Percentiles rank a stretch among this genome's conserved stretches.
These are phyloP conservation scores for Notholithocarpus densiflorus DNA, from an alignment of 306 rosid genomes.

Conservation along the genomic window DNA sequence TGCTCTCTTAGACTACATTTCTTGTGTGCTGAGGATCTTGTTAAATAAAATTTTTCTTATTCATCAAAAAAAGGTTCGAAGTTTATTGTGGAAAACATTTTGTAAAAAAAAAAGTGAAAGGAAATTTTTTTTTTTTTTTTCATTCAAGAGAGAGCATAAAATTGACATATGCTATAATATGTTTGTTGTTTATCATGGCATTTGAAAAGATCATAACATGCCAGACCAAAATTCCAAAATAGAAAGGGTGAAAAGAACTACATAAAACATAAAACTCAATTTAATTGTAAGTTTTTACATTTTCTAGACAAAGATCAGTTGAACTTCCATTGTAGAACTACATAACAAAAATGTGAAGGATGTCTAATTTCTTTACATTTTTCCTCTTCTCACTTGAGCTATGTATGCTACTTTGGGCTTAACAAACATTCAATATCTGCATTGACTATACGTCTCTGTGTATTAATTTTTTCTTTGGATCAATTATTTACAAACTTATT, in stretches of 20 bases:
- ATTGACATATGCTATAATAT: not conserved
- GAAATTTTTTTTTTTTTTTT: not conserved
- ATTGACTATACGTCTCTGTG: not conserved
- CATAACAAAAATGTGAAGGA: not conserved
- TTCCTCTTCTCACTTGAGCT: not conserved
- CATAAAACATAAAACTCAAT: not conserved
- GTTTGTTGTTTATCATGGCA: not conserved
- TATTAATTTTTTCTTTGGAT: too few species aligned
- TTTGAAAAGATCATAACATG: not conserved
- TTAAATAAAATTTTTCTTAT: too few species aligned
- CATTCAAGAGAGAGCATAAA: not conserved
- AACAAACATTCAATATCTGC: not conserved
- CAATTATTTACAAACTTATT: not conserved
- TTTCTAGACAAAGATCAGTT: not conserved
- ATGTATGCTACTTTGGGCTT: not conserved
- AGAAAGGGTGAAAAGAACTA: not conserved
- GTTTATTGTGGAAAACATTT: not conserved
- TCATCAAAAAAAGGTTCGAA: not conserved
- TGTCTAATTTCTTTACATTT: not conserved
- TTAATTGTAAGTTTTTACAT: not conserved
- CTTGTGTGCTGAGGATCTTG: too few species aligned
- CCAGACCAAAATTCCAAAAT: not conserved
- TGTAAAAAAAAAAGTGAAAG: not conserved
- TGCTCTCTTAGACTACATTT: too few species aligned
- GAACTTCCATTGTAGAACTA: not conserved